A percentile compares a stretch with the other conserved stretches of the same genome.
Conservation (phyloP, 2,329 filamentous ascomycete species). For the Fusarium sp. region DNA sequence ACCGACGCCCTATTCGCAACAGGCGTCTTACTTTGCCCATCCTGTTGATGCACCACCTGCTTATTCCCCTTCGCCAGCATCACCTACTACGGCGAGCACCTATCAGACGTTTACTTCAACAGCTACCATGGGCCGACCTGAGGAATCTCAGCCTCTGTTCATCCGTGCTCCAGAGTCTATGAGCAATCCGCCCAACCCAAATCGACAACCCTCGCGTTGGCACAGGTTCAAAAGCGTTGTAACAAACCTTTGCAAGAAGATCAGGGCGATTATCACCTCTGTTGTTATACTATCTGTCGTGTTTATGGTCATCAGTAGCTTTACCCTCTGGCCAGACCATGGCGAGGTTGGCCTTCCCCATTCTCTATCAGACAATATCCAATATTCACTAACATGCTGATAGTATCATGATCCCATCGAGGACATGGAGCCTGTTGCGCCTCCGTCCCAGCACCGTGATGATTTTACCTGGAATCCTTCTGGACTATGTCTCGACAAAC, state of each 20-base stretch:
- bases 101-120: constrained; percentile 56
- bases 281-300: constrained; percentile 49
- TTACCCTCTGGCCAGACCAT: constrained; percentile 26
- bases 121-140: constrained; percentile 53
- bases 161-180: constrained; percentile 58
- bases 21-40: constrained; percentile 27
- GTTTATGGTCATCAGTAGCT: constrained; percentile 40
- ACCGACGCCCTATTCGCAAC: constrained; percentile 12
- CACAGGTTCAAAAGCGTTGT: constrained; percentile 42
- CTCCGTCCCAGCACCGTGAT: constrained; percentile 32
- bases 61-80: constrained; percentile 57
- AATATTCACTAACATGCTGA: not conserved
- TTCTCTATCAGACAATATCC: not conserved
- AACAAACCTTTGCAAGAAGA: constrained; percentile 37
- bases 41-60: constrained; percentile 59
- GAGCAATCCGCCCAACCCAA: constrained; percentile 46
- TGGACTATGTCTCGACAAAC: constrained; percentile 39
- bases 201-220: constrained; percentile 41
- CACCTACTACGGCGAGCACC: constrained; percentile 45
- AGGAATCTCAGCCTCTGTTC: constrained; percentile 57
- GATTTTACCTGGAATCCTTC: constrained; percentile 44
- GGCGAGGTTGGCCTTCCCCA: constrained; percentile 44
- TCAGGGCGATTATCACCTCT: constrained; percentile 46
- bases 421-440: constrained; percentile 40
- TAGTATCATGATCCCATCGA: constrained; percentile 32